Conservation (phyloP, 495 filamentous ascomycete genomes). For the Penicillium odoratum region DNA sequence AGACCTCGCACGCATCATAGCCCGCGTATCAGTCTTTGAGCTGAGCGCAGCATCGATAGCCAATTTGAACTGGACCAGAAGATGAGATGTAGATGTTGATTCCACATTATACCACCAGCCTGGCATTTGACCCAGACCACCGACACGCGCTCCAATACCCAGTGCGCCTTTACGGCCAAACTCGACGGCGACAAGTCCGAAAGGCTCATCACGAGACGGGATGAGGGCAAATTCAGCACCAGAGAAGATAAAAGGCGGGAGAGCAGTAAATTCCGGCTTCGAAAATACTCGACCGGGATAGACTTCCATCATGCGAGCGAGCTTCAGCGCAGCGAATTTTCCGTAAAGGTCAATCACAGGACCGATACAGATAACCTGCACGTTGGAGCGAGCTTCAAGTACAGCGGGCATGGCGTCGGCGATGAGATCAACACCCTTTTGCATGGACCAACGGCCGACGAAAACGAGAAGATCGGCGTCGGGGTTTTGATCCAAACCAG, state of each 20-base stretch:
- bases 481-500: constrained; percentile 65
- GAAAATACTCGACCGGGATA: constrained; percentile 76
- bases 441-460: constrained; percentile 76
- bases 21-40: constrained; percentile 57
- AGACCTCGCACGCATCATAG: constrained; percentile 71
- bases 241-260: constrained; percentile 76
- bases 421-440: constrained; percentile 78
- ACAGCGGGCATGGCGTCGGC: constrained; percentile 75
- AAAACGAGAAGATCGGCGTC: constrained; percentile 76
- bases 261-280: constrained; percentile 73
- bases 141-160: constrained; percentile 65
- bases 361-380: constrained; percentile 69
- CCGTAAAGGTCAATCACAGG: constrained; percentile 79
- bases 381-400: constrained; percentile 64
- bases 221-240: constrained; percentile 80
- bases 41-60: constrained; percentile 68
- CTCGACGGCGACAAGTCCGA: constrained; percentile 76
- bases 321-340: constrained; percentile 75
- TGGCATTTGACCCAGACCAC: constrained; percentile 74
- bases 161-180: constrained; percentile 77
- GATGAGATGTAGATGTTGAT: constrained; percentile 66
- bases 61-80: constrained; percentile 69
- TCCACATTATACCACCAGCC: constrained; percentile 73
- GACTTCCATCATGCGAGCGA: constrained; percentile 67
- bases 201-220: constrained; percentile 76